Evolutionary conservation across 306 rosid genomes (phyloP), one percentile per base, ranked within the genome.

Genomic region (Castanea sativa): DNA sequence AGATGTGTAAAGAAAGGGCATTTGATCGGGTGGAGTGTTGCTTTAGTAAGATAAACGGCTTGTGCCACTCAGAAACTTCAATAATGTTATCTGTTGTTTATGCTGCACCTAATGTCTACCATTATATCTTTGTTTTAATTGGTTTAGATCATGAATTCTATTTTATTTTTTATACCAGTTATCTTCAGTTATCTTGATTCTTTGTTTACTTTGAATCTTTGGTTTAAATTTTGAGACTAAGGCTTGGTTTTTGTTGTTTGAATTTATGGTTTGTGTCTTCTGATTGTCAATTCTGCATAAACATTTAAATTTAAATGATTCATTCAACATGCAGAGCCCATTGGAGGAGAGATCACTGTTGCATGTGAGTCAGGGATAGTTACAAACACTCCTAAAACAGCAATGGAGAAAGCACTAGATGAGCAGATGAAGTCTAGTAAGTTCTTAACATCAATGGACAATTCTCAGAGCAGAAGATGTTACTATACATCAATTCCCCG

Each of bases 281-380:
- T 79, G 71, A 45, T 23, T 23, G 51, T 18, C 63, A 56, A 43
- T 63, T 57, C 76, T 55, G 21, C 72, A 45, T 55, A 18, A 14
- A 16, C 55, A 56, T 86, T 27, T 30, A 20, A 69, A 78, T 78
- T 61, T 80, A 21, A 82, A 55, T 76, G 73, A 79, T 80, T 69
- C 16, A 60, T 74, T 81, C 45, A 58, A 53, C 81, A 64, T 69
- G 61, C 87, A 94, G 97, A 92, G 81, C 99, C 99, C 57, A 85
- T 92, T 77, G 97, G 97, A 82, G 99, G 97, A 76, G 99, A 94
- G 81, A 89, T 94, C 74, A 86, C 88, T 69, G 87, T 92, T 82
- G 89, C 84, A 21, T 83, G 80, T 60, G 97, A 91, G 86, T 82
- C 83, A 67, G 83, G 81, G 20, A 73, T 89, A 81, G 72, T 75